phyloP scores from a whole-genome alignment of 169 alveolate genomes.

The Ichthyophthirius multifiliis region DNA sequence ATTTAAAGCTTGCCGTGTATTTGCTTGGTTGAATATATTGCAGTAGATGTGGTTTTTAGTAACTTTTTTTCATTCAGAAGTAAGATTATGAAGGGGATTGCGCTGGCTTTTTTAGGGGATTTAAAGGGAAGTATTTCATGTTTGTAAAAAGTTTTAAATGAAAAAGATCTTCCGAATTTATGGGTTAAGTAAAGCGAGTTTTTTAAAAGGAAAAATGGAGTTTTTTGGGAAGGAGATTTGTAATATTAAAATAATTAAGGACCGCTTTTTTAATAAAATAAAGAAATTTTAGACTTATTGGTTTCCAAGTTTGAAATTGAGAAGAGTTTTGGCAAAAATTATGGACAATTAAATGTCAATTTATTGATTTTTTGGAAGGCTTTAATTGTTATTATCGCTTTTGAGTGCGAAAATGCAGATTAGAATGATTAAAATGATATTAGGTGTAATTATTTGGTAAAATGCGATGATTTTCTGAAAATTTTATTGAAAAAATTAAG shows the following conservation, averaged over 20 bases:
- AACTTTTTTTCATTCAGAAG: constrained; percentile 63
- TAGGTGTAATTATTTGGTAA: constrained; percentile 24
- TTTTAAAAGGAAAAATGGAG: constrained; percentile 37
- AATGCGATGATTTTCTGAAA: constrained; percentile 47
- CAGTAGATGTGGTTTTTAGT: constrained; percentile 61
- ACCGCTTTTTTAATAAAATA: constrained; percentile 25
- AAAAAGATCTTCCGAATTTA: constrained; percentile 48
- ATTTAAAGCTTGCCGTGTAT: constrained; percentile 73
- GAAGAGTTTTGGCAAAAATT: constrained; percentile 17
- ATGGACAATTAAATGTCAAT: constrained; percentile 14
- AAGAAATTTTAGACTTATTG: constrained; percentile 14
- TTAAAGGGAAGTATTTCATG: constrained; percentile 43
- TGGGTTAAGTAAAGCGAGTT: constrained; percentile 35
- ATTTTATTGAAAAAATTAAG: constrained; percentile 21
- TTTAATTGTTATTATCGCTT: constrained; percentile 1
- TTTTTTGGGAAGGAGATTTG: not conserved
- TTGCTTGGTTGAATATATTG: constrained; percentile 64
- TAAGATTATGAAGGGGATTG: constrained; percentile 61
- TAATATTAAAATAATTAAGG: not conserved
- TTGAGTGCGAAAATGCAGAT: constrained; percentile 54
- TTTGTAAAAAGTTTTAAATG: constrained; percentile 22
- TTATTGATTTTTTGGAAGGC: constrained; percentile 25
- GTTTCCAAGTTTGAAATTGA: constrained; percentile 7
- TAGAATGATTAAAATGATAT: constrained; percentile 31
- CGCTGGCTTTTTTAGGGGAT: constrained; percentile 69